Evolutionary conservation across 2,329 filamentous ascomycete species (phyloP).

Genomic region (Alternaria sp.): DNA sequence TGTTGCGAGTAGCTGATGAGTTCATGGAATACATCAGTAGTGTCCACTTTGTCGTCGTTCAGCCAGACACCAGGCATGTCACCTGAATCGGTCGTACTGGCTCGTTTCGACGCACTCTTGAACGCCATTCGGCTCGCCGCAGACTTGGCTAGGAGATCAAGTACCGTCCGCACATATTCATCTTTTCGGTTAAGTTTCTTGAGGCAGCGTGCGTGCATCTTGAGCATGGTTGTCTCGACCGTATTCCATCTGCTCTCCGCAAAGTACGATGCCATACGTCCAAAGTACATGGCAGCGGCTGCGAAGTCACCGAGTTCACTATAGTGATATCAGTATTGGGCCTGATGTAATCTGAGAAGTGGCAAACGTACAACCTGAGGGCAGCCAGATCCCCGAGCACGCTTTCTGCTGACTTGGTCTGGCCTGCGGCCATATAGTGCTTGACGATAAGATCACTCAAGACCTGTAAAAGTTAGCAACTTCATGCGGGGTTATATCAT

Average conservation of each 20-base stretch:
- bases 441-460: conserved; percentile 85
- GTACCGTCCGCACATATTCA: conserved; percentile 77
- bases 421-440: conserved; percentile 80
- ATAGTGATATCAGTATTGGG: conserved; percentile 8
- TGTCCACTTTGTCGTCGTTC: conserved; percentile 49
- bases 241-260: conserved; percentile 78
- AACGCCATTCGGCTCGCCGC: conserved; percentile 49
- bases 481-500: neutral
- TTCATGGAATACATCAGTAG: conserved; percentile 47
- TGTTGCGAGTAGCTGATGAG: conserved; percentile 57
- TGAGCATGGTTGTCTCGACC: conserved; percentile 81
- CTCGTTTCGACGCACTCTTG: conserved; percentile 25
- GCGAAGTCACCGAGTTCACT: conserved; percentile 72
- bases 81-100: conserved; percentile 8
- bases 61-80: conserved; percentile 38
- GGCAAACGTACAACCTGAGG: conserved; percentile 67
- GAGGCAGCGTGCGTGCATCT: conserved; percentile 84
- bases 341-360: neutral
- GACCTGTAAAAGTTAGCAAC: conserved; percentile 65
- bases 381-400: conserved; percentile 85
- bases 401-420: conserved; percentile 76
- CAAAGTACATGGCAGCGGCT: conserved; percentile 78
- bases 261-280: conserved; percentile 74
- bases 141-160: conserved; percentile 75
- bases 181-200: conserved; percentile 76